Base-by-base conservation (phyloP, 805 yeast genomes). In the Candida corydali region DNA sequence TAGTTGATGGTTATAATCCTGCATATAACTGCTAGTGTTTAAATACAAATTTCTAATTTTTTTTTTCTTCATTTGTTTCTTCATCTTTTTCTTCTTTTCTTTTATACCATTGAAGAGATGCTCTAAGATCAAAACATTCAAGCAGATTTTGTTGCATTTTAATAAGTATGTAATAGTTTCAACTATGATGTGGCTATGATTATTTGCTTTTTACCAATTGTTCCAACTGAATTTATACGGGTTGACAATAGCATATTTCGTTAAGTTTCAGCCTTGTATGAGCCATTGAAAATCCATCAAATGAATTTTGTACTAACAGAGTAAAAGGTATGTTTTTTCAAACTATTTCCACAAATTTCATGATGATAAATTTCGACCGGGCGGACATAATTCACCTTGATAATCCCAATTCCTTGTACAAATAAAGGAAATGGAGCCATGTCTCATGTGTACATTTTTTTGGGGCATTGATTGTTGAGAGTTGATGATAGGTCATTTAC, bases 191-290 rank as follows among this genome's bases (percentile, higher is more conserved):
- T 48, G 58, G 70, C 73, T 50, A 61, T 63, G 73, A 67, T 67
- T 67, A 67, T 65, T 65, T 65, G 71, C 70, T 43, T 51, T 62
- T 42, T 61, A 67, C 72, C 73, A 67, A 67, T 67, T 67, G 72
- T 67, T 67, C 72, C 73, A 64, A 67, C 73, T 65, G 73, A 67
- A 67, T 60, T 25, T 46, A 26, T 50, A 69, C 70, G 58, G 56
- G 73, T 67, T 65, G 73, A 67, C 73, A 67, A 65, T 52, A 46
- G 70, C 70, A 64, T 57, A 14, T 56, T 33, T 67, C 73, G 73
- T 67, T 67, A 67, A 67, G 73, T 67, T 67, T 67, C 73, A 67
- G 73, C 73, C 73, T 67, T 67, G 73, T 67, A 67, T 67, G 73
- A 67, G 73, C 70, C 54, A 23, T 17, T 22, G 4, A n/a, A n/a